These are phyloP conservation scores for Viridothelium virens DNA, from an alignment of 495 filamentous ascomycete genomes.

Conservation along the genomic window DNA sequence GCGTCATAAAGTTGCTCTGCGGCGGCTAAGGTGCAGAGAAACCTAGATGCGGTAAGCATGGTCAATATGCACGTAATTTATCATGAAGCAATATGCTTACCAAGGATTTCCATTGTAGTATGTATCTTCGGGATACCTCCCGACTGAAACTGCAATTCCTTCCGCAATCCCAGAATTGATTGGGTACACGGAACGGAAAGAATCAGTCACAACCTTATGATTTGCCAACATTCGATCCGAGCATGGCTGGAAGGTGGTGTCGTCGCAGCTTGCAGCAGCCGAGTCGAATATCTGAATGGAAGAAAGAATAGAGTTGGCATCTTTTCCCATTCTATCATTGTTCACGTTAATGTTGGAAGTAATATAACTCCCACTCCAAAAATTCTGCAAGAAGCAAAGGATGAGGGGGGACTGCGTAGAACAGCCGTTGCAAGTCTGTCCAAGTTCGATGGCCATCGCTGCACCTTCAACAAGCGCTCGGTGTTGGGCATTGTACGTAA, in stretches of 20 bases:
- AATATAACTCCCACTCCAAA: slow-evolving; percentile 52
- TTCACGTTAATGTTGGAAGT: slow-evolving; percentile 47
- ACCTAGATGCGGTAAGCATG: slow-evolving; percentile 41
- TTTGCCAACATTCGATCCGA: slow-evolving; percentile 55
- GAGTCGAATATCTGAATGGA: slow-evolving; percentile 61
- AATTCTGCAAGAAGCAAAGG: slow-evolving; percentile 54
- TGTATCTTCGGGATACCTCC: slow-evolving; percentile 60
- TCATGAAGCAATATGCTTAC: neutral
- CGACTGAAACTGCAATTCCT: slow-evolving; percentile 52
- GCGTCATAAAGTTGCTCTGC: slow-evolving; percentile 62
- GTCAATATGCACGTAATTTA: no score
- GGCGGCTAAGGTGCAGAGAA: slow-evolving; percentile 54
- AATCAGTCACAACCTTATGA: slow-evolving; percentile 56
- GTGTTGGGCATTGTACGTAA: slow-evolving; percentile 42
- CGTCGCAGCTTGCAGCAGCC: slow-evolving; percentile 45
- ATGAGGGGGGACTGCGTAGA: slow-evolving; percentile 52
- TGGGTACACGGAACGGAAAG: slow-evolving; percentile 48
- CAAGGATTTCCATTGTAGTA: slow-evolving; percentile 58
- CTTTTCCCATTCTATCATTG: slow-evolving; percentile 49
- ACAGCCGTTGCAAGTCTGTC: slow-evolving; percentile 41
- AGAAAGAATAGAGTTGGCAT: slow-evolving; percentile 54
- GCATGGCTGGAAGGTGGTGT: slow-evolving; percentile 56
- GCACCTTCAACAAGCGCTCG: slow-evolving; percentile 56
- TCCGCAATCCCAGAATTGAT: slow-evolving; percentile 36
- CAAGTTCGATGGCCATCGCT: slow-evolving; percentile 46